These are phyloP conservation scores for Didymella sp. DNA, from an alignment of 2,329 filamentous ascomycete species.

Conservation along the genomic window DNA sequence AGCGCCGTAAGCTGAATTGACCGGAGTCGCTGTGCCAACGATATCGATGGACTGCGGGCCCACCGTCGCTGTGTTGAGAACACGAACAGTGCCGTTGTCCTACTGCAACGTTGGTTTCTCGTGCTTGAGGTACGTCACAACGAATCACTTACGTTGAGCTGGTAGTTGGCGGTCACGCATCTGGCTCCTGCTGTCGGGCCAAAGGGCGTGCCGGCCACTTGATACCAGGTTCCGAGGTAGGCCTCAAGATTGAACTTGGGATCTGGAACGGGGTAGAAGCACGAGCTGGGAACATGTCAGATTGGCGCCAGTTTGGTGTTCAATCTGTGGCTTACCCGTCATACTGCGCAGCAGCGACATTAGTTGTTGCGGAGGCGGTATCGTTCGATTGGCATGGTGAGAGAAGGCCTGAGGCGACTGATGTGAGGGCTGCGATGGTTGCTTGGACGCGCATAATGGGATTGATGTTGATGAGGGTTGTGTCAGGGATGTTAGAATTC, in stretches of 20 bases:
- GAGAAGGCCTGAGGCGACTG: constrained; percentile 25
- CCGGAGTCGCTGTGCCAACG: constrained; percentile 34
- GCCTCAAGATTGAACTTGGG: constrained; percentile 35
- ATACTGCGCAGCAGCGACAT: constrained; percentile 32
- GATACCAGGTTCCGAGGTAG: constrained; percentile 42
- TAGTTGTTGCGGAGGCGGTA: constrained; percentile 17
- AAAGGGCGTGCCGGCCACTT: constrained; percentile 42
- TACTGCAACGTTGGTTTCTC: not conserved
- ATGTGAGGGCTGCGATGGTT: constrained; percentile 28
- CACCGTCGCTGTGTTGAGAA: constrained; percentile 32
- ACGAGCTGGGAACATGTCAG: constrained; percentile 17
- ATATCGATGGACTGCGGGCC: constrained; percentile 26
- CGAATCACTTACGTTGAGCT: constrained; percentile 26
- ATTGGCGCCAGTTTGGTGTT: not conserved
- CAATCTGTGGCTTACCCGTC: constrained; percentile 21
- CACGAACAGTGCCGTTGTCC: constrained; percentile 35
- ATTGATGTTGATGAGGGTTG: not conserved
- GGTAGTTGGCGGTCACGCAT: constrained; percentile 36
- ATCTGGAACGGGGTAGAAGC: constrained; percentile 39
- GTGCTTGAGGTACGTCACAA: not conserved
- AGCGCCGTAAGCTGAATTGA: constrained; percentile 28
- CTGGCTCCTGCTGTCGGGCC: constrained; percentile 35
- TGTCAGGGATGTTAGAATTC: too few relatives aligned
- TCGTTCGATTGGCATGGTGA: constrained; percentile 24
- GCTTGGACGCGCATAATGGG: constrained; percentile 28